These are phyloP conservation scores for Thalia dealbata DNA, from an alignment of 176 grass and related monocot species.

Conservation along the genomic window DNA sequence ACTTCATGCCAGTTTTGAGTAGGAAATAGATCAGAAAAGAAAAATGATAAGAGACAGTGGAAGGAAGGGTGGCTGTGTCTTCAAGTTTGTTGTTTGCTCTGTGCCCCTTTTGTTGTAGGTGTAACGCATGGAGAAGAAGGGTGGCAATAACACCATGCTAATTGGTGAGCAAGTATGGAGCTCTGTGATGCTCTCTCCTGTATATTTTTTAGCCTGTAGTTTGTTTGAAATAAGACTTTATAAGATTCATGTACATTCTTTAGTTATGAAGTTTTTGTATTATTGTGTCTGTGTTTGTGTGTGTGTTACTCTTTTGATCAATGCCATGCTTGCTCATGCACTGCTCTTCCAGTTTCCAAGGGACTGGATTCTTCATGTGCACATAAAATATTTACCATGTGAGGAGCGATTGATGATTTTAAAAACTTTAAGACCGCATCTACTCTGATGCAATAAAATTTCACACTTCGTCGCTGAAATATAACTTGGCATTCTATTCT, in stretches of 20 bases:
- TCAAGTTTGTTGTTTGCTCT: neutral
- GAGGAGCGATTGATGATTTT: no score
- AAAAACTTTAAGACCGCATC: no score
- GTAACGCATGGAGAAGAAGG: neutral
- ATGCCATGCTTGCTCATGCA: no score
- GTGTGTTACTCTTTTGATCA: no score
- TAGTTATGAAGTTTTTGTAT: neutral
- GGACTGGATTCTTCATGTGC: no score
- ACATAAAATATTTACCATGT: no score
- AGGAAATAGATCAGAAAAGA: neutral
- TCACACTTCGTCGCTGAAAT: no score
- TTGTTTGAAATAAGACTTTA: constrained; percentile 4
- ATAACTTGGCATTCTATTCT: no score
- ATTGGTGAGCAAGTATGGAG: neutral
- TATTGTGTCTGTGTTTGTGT: no score
- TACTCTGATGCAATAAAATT: no score
- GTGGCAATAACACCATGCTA: neutral
- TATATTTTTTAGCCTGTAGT: constrained; percentile 3
- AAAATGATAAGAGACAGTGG: neutral
- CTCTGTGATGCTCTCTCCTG: neutral
- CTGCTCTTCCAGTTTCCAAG: no score
- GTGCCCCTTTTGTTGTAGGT: neutral
- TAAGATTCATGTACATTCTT: constrained; percentile 4
- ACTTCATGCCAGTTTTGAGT: constrained; percentile 19
- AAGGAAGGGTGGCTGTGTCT: neutral